A percentile compares a stretch with the other conserved stretches of the same genome.
These are phyloP conservation scores for Wickerhamomyces sp. DNA, from an alignment of 1,139 yeast genomes.

Conservation along the genomic window DNA sequence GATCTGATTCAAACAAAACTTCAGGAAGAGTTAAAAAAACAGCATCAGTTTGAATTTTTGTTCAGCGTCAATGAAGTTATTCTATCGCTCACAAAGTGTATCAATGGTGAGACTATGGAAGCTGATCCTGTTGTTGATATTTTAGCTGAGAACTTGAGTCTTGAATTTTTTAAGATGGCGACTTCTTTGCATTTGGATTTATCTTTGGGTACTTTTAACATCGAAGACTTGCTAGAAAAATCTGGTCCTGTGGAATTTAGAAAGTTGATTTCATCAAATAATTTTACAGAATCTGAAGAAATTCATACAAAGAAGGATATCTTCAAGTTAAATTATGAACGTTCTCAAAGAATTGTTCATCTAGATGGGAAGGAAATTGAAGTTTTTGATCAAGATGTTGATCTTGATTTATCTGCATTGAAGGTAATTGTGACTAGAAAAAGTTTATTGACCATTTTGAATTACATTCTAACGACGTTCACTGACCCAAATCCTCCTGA, in stretches of 20 bases:
- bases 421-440: slow-evolving; percentile 73
- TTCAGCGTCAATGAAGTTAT: slow-evolving; percentile 63
- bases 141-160: slow-evolving; percentile 58
- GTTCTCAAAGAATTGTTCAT: slow-evolving; percentile 60
- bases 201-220: slow-evolving; percentile 55
- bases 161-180: slow-evolving; percentile 57
- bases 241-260: slow-evolving; percentile 62
- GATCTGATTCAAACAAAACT: slow-evolving; percentile 35
- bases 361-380: slow-evolving; percentile 55
- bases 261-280: slow-evolving; percentile 65
- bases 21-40: slow-evolving; percentile 6
- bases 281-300: slow-evolving; percentile 33
- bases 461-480: slow-evolving; percentile 81
- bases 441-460: slow-evolving; percentile 72
- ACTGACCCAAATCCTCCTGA: slow-evolving; percentile 74
- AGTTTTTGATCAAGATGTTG: slow-evolving; percentile 73
- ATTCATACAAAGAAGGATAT: slow-evolving; percentile 39
- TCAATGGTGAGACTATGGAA: slow-evolving; percentile 52
- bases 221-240: slow-evolving; percentile 72
- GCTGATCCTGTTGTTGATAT: slow-evolving; percentile 71
- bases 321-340: slow-evolving; percentile 56
- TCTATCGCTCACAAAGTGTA: slow-evolving; percentile 64
- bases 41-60: slow-evolving; percentile 60
- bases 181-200: slow-evolving; percentile 66
- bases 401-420: slow-evolving; percentile 76